phyloP scores from a whole-genome alignment of 495 filamentous ascomycete species.

The Penicillium macrosclerotiorum region DNA sequence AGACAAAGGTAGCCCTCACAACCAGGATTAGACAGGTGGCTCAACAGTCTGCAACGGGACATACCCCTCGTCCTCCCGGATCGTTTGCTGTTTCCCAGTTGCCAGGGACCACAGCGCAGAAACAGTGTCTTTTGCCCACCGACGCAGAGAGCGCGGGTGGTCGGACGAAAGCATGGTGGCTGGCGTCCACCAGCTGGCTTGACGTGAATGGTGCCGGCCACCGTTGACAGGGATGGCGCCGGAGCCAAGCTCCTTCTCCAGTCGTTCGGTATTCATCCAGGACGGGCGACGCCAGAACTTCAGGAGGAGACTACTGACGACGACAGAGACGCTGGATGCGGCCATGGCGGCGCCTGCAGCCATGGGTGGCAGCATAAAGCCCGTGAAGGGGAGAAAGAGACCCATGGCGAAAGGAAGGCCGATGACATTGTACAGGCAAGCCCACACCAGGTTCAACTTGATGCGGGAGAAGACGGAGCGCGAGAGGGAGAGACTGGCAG shows the following conservation, averaged over 20 bases:
- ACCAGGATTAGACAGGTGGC: conserved; percentile 23
- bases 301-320: conserved; percentile 75
- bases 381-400: conserved; percentile 82
- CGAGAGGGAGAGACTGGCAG: conserved; percentile 78
- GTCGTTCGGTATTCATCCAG: conserved; percentile 80
- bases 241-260: conserved; percentile 49
- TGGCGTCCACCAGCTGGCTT: conserved; percentile 34
- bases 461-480: conserved; percentile 87
- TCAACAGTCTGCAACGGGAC: conserved; percentile 47
- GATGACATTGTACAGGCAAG: conserved; percentile 87
- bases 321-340: conserved; percentile 82
- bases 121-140: conserved; percentile 15
- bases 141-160: conserved; percentile 16
- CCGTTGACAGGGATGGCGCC: conserved; percentile 13
- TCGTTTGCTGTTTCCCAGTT: conserved; percentile 25
- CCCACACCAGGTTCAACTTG: conserved; percentile 89
- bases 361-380: conserved; percentile 87
- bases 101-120: conserved; percentile 26
- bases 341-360: conserved; percentile 96
- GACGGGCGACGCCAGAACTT: conserved; percentile 82
- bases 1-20: conserved; percentile 1
- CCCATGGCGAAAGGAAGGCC: conserved; percentile 98
- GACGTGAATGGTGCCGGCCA: conserved; percentile 6
- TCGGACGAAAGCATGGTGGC: conserved; percentile 23
- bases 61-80: conserved; percentile 39